Conservation (phyloP, 176 grass and related monocot genomes). For the Microstegium vimineum region DNA sequence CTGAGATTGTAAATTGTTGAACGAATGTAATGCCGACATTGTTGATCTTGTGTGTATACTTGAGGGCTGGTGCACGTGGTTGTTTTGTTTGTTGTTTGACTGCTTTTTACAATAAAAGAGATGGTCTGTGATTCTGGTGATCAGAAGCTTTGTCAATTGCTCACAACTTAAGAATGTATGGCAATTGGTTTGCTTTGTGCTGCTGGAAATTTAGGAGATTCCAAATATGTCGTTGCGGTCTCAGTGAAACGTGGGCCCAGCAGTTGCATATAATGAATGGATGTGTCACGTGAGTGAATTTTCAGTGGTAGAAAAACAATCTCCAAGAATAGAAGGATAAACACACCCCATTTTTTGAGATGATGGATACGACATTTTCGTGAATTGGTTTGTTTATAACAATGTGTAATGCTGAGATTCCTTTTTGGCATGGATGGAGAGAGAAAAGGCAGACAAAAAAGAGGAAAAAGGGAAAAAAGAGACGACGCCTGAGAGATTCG, state of each 20-base stretch:
- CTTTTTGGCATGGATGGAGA: no score
- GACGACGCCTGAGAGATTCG: slow-evolving; percentile 99
- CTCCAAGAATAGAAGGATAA: background rate
- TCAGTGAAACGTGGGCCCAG: background rate
- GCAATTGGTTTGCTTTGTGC: background rate
- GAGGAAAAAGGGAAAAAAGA: accelerated
- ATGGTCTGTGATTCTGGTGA: background rate
- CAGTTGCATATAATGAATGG: background rate
- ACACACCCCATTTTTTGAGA: background rate
- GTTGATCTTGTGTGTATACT: slow-evolving; percentile 12
- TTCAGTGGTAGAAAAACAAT: background rate
- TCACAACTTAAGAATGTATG: background rate
- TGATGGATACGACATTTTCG: no score
- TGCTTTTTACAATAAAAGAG: slow-evolving; percentile 13
- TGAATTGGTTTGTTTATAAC: no score
- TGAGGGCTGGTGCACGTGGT: background rate
- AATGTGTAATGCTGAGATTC: no score
- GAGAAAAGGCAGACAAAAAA: no score
- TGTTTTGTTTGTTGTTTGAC: background rate
- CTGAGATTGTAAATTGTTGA: slow-evolving; percentile 23
- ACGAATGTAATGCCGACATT: background rate
- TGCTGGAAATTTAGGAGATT: background rate
- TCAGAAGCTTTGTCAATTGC: background rate
- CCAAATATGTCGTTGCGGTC: background rate
- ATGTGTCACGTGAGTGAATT: background rate